Evolutionary conservation across 257 asterid genomes (phyloP), one percentile per base, ranked within the genome.

Genomic region (Nicotiana paniculata): DNA sequence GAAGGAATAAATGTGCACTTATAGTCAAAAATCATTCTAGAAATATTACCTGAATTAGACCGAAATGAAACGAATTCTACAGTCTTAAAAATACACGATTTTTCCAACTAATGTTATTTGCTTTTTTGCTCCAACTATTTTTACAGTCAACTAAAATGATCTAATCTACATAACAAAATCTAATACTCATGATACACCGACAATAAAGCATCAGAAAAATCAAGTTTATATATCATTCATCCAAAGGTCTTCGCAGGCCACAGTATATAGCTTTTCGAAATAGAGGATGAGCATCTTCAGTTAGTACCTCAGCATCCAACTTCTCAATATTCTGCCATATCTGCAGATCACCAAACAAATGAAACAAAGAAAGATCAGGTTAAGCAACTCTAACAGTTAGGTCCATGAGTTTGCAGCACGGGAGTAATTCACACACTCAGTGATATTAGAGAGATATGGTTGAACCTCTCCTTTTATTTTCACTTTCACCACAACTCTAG

Each of bases 251-350:
- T 59, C 94, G 85, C 84, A 96, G 88, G 28, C 98, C 99, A 58
- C 88, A 90, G 81, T 92, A 94, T 51, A 96, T 83, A 39, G 97
- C 91, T 91, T 87, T 92, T 78, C 90, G 91, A 30, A 96, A 59
- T 13, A 93, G 95, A 68, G 97, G 97, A 82, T 92, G 98, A 77
- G 81, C 93, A 46, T 91, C 97, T 80, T 93, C 92, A 0, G 91
- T 89, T 65, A 96, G 85, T 53, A 96, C 96, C 89, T 92, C 97
- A 0, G 95, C 89, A 61, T 96, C 97, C 79, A 96, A 58, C 88
- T 89, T 94, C 93, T 91, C 97, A 61, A 91, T 78, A 75, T 86
- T 91, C 2, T 91, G 89, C 99, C 99, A 94, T 48, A 96, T 91
- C 99, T 96, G 93, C 78, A 81, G 55, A 70, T 21, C 77, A 69